These are phyloP conservation scores for Diatrype stigma DNA, from an alignment of 2,329 filamentous ascomycete genomes.

Conservation along the genomic window DNA sequence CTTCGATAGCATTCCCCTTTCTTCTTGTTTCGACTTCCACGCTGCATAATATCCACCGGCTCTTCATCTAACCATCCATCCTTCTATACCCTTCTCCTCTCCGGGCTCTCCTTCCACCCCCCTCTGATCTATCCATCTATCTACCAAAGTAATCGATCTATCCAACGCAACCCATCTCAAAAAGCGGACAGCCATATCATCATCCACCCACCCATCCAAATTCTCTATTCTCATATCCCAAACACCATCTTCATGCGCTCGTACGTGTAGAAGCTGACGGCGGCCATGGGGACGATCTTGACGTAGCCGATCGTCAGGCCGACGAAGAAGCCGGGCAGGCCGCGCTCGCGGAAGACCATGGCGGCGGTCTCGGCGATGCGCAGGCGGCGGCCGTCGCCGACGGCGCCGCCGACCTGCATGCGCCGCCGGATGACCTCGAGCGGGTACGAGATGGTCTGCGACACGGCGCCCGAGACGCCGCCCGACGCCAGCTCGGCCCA, in stretches of 20 bases:
- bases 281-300: constrained; percentile 88
- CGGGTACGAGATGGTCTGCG: constrained; percentile 89
- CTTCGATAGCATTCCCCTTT: too few relatives aligned
- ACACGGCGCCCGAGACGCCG: constrained; percentile 80
- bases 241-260: constrained; percentile 60
- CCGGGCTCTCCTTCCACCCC: too few relatives aligned
- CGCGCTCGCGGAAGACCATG: constrained; percentile 71
- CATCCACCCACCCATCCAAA: background rate
- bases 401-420: constrained; percentile 95
- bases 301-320: constrained; percentile 92
- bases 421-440: constrained; percentile 86
- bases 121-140: too few relatives aligned
- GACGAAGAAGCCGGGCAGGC: constrained; percentile 81
- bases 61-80: too few relatives aligned
- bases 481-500: constrained; percentile 86
- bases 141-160: too few relatives aligned
- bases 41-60: too few relatives aligned
- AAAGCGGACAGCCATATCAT: background rate
- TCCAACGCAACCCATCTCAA: too few relatives aligned
- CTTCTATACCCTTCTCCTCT: too few relatives aligned
- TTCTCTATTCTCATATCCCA: constrained; percentile 55
- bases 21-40: too few relatives aligned
- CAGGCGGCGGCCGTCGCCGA: constrained; percentile 80
- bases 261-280: constrained; percentile 64
- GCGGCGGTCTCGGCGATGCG: constrained; percentile 73